Evolutionary conservation across 2,329 filamentous ascomycete species (phyloP).

Genomic region (Stagonosporopsis cucurbitacearum): DNA sequence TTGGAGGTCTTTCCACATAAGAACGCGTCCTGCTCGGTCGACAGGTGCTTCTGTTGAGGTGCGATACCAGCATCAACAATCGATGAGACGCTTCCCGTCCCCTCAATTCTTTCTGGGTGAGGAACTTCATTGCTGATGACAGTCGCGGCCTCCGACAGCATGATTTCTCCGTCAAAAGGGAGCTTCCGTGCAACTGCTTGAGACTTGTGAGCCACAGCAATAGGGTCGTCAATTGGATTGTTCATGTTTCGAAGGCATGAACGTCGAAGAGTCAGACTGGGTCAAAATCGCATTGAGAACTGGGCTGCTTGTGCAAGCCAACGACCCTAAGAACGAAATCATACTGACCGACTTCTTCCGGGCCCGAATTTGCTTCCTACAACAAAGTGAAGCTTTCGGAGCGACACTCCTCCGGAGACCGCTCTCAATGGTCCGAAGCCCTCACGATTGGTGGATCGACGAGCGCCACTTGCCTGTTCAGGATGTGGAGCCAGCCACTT

Average conservation of each 20-base stretch:
- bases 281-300: not conserved
- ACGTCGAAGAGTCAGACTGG: not conserved
- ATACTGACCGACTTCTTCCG: slow-evolving; percentile 1
- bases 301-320: not conserved
- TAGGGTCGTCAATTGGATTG: too few species aligned
- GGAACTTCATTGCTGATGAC: not conserved
- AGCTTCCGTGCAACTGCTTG: too few species aligned
- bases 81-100: not conserved
- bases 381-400: not conserved
- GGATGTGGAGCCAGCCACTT: slow-evolving; percentile 11
- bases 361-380: not conserved
- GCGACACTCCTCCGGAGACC: slow-evolving; percentile 15
- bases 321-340: not conserved
- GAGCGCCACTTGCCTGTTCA: slow-evolving; percentile 1
- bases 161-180: not conserved
- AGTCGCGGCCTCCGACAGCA: not conserved
- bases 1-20: not conserved
- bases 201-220: not conserved
- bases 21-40: not conserved
- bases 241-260: not conserved
- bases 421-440: slow-evolving; percentile 24
- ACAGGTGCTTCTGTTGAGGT: not conserved
- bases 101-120: not conserved
- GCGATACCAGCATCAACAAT: not conserved
- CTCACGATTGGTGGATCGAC: slow-evolving; percentile 12